Evolutionary conservation across 1,139 yeast species (phyloP), one percentile per base, ranked within the genome.

Genomic region (Yamadazyma jaroonii): DNA sequence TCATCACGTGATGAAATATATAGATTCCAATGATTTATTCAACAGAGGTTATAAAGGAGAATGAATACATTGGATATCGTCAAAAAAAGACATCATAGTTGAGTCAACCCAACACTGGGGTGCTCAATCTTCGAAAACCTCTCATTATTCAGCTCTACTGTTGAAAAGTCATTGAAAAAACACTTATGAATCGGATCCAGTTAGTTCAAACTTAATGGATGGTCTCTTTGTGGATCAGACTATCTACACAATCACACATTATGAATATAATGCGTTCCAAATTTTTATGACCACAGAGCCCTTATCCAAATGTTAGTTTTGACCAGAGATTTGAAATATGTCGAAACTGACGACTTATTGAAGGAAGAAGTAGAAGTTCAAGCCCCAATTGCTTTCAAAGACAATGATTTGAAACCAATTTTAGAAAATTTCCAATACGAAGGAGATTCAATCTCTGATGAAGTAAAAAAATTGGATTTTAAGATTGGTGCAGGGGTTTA

Each of bases 401-500:
- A 13, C 4, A 6, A 11, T 5, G 29, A 27, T 15, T 9, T n/a
- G 17, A 13, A 27, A 7, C 32, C 23, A 9, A 20, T 9, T n/a
- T 3, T 20, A 13, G 14, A 17, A 20, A 26, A 11, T 5, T 17
- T 10, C 3, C 7, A 29, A 9, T 9, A 20, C 11, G n/a, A 29
- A 20, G 25, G 32, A 20, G 25, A 21, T 32, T 17, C 20, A 17
- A 17, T 17, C 20, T 17, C 22, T 14, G 14, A 20, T 11, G 27
- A 21, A 3, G 9, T 11, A 4, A 8, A 14, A n/a, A 25, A 14
- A 7, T 21, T n/a, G 10, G 34, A 25, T 35, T 14, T 46, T 20
- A 34, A 43, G 28, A 30, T 41, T 31, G 48, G 47, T 11, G 42
- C 46, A 7, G 52, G 45, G 1, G 43, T 45, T 28, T 44, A 41